phyloP scores from a whole-genome alignment of 495 filamentous ascomycete genomes.

The Friedmanniomyces endolithicus region DNA sequence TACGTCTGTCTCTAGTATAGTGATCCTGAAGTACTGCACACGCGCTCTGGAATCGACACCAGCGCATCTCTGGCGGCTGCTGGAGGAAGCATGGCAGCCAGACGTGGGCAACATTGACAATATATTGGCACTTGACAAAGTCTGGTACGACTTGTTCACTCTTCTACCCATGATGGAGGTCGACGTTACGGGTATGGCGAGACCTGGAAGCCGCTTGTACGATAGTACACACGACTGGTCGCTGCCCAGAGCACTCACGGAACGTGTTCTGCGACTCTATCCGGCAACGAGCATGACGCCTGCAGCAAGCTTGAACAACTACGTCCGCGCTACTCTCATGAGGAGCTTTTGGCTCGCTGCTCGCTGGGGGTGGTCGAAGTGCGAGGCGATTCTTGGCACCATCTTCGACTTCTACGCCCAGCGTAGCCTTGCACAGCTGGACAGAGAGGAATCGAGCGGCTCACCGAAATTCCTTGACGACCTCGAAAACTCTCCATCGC shows the following conservation, averaged over 20 bases:
- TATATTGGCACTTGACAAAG: constrained; percentile 42
- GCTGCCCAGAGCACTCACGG: constrained; percentile 50
- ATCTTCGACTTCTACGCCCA: constrained; percentile 87
- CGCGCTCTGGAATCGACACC: constrained; percentile 11
- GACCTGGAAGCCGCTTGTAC: constrained; percentile 43
- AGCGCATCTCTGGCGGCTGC: constrained; percentile 41
- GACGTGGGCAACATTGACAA: background rate
- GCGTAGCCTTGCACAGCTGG: constrained; percentile 57
- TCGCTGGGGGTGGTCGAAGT: constrained; percentile 76
- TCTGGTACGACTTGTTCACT: constrained; percentile 64
- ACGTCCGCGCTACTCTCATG: constrained; percentile 59
- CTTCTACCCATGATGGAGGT: constrained; percentile 67
- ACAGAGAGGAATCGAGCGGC: constrained; percentile 60
- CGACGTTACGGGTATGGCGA: constrained; percentile 50
- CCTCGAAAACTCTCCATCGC: constrained; percentile 47
- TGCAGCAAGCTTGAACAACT: constrained; percentile 61
- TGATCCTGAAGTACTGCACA: constrained; percentile 51
- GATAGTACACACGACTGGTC: constrained; percentile 56
- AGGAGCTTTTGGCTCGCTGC: constrained; percentile 70
- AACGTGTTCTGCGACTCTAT: constrained; percentile 54
- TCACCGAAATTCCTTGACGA: constrained; percentile 71
- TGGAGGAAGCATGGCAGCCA: constrained; percentile 37
- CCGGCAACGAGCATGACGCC: constrained; percentile 40
- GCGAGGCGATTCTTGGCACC: constrained; percentile 60
- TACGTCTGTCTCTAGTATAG: constrained; percentile 48